A percentile compares a stretch with the other conserved stretches of the same genome.
Conservation (phyloP, 768 basidiomycete species). For the Dendrothele bispora region DNA sequence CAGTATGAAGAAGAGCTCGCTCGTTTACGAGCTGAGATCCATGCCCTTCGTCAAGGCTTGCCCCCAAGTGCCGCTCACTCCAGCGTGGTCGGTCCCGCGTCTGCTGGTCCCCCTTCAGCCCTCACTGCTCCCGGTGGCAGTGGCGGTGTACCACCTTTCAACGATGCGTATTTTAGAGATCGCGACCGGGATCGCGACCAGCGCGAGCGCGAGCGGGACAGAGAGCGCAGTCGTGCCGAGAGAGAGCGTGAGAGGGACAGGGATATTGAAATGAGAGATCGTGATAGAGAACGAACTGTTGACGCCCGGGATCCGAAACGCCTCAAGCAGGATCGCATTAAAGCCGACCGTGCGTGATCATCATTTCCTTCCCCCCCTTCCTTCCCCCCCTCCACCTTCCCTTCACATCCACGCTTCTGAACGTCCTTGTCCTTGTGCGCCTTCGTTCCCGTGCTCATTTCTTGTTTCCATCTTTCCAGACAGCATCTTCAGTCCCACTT, state of each 20-base stretch:
- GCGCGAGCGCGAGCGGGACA: slow-evolving; percentile 10
- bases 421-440: slow-evolving; percentile 16
- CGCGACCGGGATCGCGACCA: slow-evolving; percentile 10
- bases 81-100: slow-evolving; percentile 11
- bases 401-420: too few relatives aligned
- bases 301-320: slow-evolving; percentile 42
- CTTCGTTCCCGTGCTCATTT: slow-evolving; percentile 30
- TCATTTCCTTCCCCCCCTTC: background rate
- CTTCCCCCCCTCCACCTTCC: too few relatives aligned
- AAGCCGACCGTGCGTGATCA: slow-evolving; percentile 27
- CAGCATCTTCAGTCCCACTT: slow-evolving; percentile 26
- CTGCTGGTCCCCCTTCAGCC: slow-evolving; percentile 22
- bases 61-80: slow-evolving; percentile 35
- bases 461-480: background rate
- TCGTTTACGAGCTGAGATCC: slow-evolving; percentile 68
- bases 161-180: slow-evolving; percentile 18
- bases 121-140: slow-evolving; percentile 26
- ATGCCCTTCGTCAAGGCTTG: slow-evolving; percentile 43
- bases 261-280: slow-evolving; percentile 18
- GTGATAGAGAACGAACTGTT: slow-evolving; percentile 34
- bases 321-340: slow-evolving; percentile 47
- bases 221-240: slow-evolving; percentile 6
- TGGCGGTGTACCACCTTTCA: slow-evolving; percentile 21
- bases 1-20: slow-evolving; percentile 86
- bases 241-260: slow-evolving; percentile 36